Percentiles rank a stretch among this genome's conserved stretches.
Conservation (phyloP, 2,329 filamentous ascomycete genomes). For the Stachybotrys elegans region DNA sequence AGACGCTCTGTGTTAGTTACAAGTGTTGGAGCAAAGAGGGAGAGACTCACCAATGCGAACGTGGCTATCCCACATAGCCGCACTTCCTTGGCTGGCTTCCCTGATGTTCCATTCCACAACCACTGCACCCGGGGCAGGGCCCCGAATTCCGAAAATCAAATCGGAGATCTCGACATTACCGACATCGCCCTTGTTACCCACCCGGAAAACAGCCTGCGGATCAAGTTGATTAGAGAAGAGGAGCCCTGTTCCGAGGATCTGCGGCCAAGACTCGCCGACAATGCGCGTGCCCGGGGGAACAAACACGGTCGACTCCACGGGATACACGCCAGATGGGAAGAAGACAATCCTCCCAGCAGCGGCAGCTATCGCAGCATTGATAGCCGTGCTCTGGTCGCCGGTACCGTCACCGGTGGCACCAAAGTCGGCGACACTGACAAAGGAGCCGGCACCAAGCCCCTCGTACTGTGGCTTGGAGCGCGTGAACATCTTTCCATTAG, state of each 20-base stretch:
- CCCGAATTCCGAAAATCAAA: not conserved
- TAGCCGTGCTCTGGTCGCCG: slow-evolving; percentile 18
- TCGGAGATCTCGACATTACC: not conserved
- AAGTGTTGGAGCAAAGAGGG: no score
- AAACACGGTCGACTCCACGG: not conserved
- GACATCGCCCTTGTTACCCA: not conserved
- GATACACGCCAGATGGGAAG: not conserved
- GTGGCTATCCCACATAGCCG: not conserved
- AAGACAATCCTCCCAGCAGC: not conserved
- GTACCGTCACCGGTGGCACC: slow-evolving; percentile 41
- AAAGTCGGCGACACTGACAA: slow-evolving; percentile 42
- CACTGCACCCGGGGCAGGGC: not conserved
- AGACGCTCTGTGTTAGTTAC: no score
- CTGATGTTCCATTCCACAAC: not conserved
- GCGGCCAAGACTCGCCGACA: not conserved
- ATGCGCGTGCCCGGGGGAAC: not conserved
- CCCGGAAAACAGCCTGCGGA: not conserved
- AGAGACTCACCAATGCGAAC: not conserved
- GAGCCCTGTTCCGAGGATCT: not conserved
- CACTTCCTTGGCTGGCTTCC: not conserved
- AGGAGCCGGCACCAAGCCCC: not conserved
- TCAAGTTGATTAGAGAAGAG: not conserved
- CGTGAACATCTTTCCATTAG: not conserved
- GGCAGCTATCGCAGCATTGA: slow-evolving; percentile 64
- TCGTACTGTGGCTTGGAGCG: not conserved